Conservation (phyloP, 495 filamentous ascomycete genomes). For the Zalerion maritima region DNA sequence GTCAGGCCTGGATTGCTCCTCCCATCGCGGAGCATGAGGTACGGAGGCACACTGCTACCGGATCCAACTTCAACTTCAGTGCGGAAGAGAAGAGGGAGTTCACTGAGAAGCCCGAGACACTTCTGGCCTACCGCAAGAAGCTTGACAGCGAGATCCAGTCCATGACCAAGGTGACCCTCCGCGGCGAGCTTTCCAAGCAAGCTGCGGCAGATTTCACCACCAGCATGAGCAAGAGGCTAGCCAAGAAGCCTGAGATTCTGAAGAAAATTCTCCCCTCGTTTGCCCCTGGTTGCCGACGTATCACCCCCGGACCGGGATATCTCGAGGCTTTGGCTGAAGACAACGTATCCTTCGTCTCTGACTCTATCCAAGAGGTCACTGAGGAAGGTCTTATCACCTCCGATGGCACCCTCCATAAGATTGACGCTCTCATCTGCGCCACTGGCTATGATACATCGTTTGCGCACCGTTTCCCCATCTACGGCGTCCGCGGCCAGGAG, state of each 20-base stretch:
- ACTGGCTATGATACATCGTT: slow-evolving; percentile 50
- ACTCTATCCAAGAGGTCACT: slow-evolving; percentile 41
- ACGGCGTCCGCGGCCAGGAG: slow-evolving; percentile 32
- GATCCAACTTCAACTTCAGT: slow-evolving; percentile 36
- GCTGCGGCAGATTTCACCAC: slow-evolving; percentile 34
- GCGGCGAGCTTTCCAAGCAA: slow-evolving; percentile 38
- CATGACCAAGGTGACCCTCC: slow-evolving; percentile 39
- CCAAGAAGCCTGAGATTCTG: slow-evolving; percentile 38
- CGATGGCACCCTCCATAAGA: slow-evolving; percentile 33
- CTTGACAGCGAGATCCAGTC: slow-evolving; percentile 37
- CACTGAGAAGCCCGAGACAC: slow-evolving; percentile 27
- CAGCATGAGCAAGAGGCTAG: slow-evolving; percentile 35
- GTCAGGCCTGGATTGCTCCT: slow-evolving; percentile 54
- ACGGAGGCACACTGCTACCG: slow-evolving; percentile 25
- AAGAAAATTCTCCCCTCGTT: slow-evolving; percentile 48
- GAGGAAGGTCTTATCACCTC: slow-evolving; percentile 38
- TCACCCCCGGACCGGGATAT: slow-evolving; percentile 59
- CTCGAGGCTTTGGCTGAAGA: slow-evolving; percentile 50
- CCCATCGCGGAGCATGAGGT: slow-evolving; percentile 27
- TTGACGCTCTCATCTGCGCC: slow-evolving; percentile 52
- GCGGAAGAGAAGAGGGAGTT: slow-evolving; percentile 29
- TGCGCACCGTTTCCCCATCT: slow-evolving; percentile 44
- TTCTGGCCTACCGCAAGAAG: slow-evolving; percentile 27
- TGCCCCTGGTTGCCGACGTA: slow-evolving; percentile 49
- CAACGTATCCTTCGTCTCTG: slow-evolving; percentile 46